Conservation (phyloP, 257 asterid species). For the Lantana camara region DNA sequence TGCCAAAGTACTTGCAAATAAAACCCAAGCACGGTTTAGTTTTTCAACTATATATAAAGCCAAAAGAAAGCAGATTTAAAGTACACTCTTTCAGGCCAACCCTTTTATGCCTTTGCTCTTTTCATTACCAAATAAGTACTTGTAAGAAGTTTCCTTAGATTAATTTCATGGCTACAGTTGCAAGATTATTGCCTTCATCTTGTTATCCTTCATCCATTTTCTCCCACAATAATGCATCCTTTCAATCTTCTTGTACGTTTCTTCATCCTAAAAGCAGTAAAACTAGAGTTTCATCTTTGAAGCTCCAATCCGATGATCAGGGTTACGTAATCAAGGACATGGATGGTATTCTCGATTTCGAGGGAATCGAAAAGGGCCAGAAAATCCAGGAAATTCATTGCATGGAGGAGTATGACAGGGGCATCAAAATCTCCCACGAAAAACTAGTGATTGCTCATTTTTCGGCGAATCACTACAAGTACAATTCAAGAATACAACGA, state of each 20-base stretch:
- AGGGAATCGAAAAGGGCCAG: background rate
- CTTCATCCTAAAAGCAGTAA: background rate
- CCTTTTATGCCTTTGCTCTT: too few species aligned
- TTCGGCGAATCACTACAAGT: constrained; percentile 19
- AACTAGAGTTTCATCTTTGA: background rate
- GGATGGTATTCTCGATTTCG: background rate
- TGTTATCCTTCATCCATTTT: constrained; percentile 3
- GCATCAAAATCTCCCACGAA: background rate
- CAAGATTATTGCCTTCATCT: background rate
- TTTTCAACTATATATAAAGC: too few species aligned
- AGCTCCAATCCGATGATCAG: constrained; percentile 1
- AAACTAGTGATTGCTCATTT: constrained; percentile 27
- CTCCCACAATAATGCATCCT: background rate
- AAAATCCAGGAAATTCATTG: constrained; percentile 9
- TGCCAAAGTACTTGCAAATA: too few species aligned
- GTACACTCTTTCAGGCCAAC: too few species aligned
- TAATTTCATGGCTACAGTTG: too few species aligned
- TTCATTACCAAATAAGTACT: too few species aligned
- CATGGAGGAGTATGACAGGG: constrained; percentile 4
- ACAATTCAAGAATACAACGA: background rate
- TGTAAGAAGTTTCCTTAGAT: too few species aligned
- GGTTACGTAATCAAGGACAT: background rate
- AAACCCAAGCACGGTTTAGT: too few species aligned
- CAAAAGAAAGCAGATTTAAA: too few species aligned
- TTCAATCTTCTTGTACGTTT: background rate